Evolutionary conservation across 768 basidiomycete species (phyloP).

Genomic region (Clavaria fumosa): DNA sequence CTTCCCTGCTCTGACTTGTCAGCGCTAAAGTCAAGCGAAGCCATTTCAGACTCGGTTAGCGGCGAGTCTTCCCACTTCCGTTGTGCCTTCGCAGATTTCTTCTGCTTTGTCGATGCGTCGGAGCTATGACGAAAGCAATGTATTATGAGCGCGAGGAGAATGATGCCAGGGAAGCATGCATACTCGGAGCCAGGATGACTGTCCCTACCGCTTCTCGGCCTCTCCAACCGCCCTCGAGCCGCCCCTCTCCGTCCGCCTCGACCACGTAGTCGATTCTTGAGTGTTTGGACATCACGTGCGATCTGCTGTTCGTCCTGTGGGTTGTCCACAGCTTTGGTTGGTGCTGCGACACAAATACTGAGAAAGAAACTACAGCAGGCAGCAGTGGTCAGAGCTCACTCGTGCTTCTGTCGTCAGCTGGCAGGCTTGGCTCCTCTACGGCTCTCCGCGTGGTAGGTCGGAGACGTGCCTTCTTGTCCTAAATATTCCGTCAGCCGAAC

Average conservation of each 20-base stretch:
- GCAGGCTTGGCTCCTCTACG: slow-evolving; percentile 29
- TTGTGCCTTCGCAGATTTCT: slow-evolving; percentile 51
- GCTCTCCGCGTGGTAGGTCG: slow-evolving; percentile 25
- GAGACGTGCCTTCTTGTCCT: slow-evolving; percentile 65
- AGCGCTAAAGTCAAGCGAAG: slow-evolving; percentile 73
- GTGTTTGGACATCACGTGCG: slow-evolving; percentile 77
- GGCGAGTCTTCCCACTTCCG: slow-evolving; percentile 87
- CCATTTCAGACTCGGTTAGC: slow-evolving; percentile 81
- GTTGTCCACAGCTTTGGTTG: slow-evolving; percentile 26
- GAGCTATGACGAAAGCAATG: slow-evolving; percentile 32
- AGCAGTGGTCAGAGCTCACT: slow-evolving; percentile 21
- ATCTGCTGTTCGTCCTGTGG: slow-evolving; percentile 79
- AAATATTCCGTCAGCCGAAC: slow-evolving; percentile 1
- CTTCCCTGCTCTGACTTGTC: slow-evolving; percentile 31
- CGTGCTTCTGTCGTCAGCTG: slow-evolving; percentile 46
- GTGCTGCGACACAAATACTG: slow-evolving; percentile 36
- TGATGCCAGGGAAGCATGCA: slow-evolving; percentile 15
- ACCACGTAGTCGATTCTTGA: slow-evolving; percentile 74
- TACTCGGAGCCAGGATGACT: slow-evolving; percentile 59
- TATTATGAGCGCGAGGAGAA: slow-evolving; percentile 1
- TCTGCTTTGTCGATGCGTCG: slow-evolving; percentile 45
- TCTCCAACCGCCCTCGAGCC: slow-evolving; percentile 29
- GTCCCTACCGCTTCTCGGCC: slow-evolving; percentile 43
- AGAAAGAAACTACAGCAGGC: background rate
- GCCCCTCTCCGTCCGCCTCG: slow-evolving; percentile 47